These are phyloP conservation scores for Pouteria glomerata DNA, from an alignment of 148 eudicot genomes.

Conservation along the genomic window DNA sequence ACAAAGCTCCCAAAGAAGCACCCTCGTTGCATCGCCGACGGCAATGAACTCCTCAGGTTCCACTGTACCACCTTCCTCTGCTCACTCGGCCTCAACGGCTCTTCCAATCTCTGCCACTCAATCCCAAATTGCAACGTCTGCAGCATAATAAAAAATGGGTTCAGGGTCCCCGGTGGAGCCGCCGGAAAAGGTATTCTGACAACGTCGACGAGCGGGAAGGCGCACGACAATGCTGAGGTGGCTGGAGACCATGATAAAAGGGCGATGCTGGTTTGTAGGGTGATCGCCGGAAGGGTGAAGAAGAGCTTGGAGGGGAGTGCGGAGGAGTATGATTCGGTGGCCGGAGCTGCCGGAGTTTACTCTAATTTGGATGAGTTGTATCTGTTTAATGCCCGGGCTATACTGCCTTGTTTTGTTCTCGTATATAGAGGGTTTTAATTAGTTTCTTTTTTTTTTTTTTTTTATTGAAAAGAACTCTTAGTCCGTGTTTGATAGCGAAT, in stretches of 20 bases:
- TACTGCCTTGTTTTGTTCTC: slow-evolving; percentile 96
- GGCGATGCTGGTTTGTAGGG: slow-evolving; percentile 94
- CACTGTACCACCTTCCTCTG: slow-evolving; percentile 75
- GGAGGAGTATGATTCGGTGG: slow-evolving; percentile 88
- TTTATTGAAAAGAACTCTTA: no score
- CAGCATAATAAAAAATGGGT: slow-evolving; percentile 66
- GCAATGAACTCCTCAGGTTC: slow-evolving; percentile 88
- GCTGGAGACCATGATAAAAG: slow-evolving; percentile 33
- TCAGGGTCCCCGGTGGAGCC: slow-evolving; percentile 31
- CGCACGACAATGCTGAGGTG: slow-evolving; percentile 57
- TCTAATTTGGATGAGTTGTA: slow-evolving; percentile 88
- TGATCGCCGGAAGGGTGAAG: slow-evolving; percentile 83
- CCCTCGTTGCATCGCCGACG: slow-evolving; percentile 86
- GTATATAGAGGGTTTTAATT: slow-evolving; percentile 65
- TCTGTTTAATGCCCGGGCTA: slow-evolving; percentile 84
- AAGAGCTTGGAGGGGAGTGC: slow-evolving; percentile 26
- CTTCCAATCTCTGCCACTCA: slow-evolving; percentile 74
- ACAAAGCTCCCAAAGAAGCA: slow-evolving; percentile 55
- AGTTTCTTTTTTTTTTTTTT: background rate
- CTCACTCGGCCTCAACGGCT: slow-evolving; percentile 70
- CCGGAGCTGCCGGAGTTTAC: slow-evolving; percentile 60
- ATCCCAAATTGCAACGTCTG: slow-evolving; percentile 68
- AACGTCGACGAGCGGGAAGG: slow-evolving; percentile 83
- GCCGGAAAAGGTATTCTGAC: slow-evolving; percentile 57
- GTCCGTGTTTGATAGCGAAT: background rate